Evolutionary conservation across 345 rosid genomes (phyloP).

Genomic region (Linum usitatissimum): DNA sequence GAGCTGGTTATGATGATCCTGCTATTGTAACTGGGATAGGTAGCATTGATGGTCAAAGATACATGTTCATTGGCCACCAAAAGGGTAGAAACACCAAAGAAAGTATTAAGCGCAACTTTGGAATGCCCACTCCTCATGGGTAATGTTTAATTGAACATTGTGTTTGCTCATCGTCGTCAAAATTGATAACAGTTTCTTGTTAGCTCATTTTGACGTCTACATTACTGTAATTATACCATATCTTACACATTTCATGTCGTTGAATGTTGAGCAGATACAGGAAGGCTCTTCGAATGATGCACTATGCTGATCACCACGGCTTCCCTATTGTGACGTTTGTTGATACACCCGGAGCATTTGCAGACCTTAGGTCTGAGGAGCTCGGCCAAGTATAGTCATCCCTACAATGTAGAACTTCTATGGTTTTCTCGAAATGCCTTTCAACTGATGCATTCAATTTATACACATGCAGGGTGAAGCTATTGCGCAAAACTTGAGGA

Average conservation of each 20-base stretch:
- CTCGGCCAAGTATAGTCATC: slow-evolving; percentile 48
- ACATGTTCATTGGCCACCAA: slow-evolving; percentile 97
- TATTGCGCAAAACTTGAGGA: slow-evolving; percentile 84
- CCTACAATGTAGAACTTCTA: slow-evolving; percentile 5
- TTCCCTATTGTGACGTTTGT: slow-evolving; percentile 72
- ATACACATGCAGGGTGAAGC: slow-evolving; percentile 74
- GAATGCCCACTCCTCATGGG: slow-evolving; percentile 99
- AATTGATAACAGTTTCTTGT: slow-evolving; percentile 2
- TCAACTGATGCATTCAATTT: slow-evolving; percentile 16
- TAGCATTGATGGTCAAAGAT: slow-evolving; percentile 69
- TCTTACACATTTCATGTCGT: slow-evolving; percentile 12
- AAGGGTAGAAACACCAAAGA: slow-evolving; percentile 99
- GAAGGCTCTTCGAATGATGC: slow-evolving; percentile 81
- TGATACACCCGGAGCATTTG: slow-evolving; percentile 81
- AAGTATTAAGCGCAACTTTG: slow-evolving; percentile 86
- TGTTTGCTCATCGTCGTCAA: background rate
- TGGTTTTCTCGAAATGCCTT: slow-evolving; percentile 7
- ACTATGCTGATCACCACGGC: slow-evolving; percentile 76
- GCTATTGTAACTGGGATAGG: slow-evolving; percentile 95
- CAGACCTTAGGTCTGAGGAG: slow-evolving; percentile 70
- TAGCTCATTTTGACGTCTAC: background rate
- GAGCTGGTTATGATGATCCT: slow-evolving; percentile 96
- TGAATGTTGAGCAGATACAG: slow-evolving; percentile 47
- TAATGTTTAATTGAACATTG: slow-evolving; percentile 23
- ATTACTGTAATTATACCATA: background rate